Evolutionary conservation across 331 rosid species (phyloP).

Genomic region (Malus hybrid): DNA sequence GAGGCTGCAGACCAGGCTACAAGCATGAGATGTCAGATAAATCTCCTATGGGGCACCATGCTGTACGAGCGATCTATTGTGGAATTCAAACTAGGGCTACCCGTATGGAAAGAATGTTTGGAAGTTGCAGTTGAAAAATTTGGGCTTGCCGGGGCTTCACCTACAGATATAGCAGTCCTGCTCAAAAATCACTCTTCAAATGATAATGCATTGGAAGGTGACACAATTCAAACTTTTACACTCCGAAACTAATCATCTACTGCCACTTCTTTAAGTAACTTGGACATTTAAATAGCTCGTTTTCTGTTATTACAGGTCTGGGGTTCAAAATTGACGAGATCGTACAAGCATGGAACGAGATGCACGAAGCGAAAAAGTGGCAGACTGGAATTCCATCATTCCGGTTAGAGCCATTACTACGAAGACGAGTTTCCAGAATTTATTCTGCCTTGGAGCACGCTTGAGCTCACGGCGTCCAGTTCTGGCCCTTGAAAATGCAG

Average conservation of each 20-base stretch:
- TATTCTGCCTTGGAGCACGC: slow-evolving; percentile 51
- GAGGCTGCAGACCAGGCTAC: slow-evolving; percentile 50
- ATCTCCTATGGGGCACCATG: slow-evolving; percentile 85
- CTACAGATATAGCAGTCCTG: slow-evolving; percentile 64
- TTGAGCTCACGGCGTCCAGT: slow-evolving; percentile 14
- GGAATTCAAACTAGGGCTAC: slow-evolving; percentile 68
- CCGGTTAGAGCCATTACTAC: slow-evolving; percentile 67
- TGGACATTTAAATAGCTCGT: not conserved
- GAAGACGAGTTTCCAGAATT: slow-evolving; percentile 56
- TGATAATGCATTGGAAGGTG: slow-evolving; percentile 49
- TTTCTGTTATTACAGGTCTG: slow-evolving; percentile 35
- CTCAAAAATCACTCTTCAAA: slow-evolving; percentile 74
- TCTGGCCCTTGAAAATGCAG: not conserved
- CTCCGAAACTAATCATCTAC: not conserved
- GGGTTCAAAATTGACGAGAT: slow-evolving; percentile 73
- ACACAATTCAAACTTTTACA: slow-evolving; percentile 4
- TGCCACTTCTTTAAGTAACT: not conserved
- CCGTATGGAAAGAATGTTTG: slow-evolving; percentile 62
- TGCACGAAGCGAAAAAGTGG: slow-evolving; percentile 67
- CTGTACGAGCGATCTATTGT: slow-evolving; percentile 82
- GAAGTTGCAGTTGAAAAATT: slow-evolving; percentile 71
- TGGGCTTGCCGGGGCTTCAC: slow-evolving; percentile 77
- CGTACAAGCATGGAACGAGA: slow-evolving; percentile 73
- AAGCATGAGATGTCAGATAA: slow-evolving; percentile 66
- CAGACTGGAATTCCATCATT: slow-evolving; percentile 62